Evolutionary conservation across 148 eudicot genomes (phyloP).

Genomic region (Polygonum aviculare): DNA sequence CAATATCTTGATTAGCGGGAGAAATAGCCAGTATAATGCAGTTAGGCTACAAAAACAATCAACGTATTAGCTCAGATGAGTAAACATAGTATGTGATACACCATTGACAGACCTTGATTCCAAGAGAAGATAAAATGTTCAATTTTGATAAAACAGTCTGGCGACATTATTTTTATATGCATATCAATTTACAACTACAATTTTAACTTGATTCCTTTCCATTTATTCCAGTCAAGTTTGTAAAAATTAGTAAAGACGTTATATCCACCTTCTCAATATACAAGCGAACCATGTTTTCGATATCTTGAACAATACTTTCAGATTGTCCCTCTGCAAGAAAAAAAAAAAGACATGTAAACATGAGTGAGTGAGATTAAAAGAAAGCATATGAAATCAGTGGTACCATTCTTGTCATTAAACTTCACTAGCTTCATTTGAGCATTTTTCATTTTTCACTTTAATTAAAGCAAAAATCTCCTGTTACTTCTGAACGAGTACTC

Average conservation of each 20-base stretch:
- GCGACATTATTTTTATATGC: neutral
- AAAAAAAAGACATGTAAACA: neutral
- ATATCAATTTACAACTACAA: neutral
- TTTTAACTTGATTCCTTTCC: conserved; percentile 7
- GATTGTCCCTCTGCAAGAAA: conserved; percentile 78
- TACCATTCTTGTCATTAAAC: neutral
- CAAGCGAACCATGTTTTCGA: conserved; percentile 96
- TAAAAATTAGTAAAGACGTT: conserved; percentile 2
- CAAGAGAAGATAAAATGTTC: neutral
- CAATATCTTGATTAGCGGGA: conserved; percentile 99
- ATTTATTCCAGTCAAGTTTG: neutral
- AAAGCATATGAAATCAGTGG: neutral
- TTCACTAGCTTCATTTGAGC: neutral
- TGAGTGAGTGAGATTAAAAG: neutral
- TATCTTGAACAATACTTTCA: conserved; percentile 82
- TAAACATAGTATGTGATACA: neutral
- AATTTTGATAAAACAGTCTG: neutral
- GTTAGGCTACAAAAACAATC: conserved; percentile 59
- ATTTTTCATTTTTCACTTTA: neutral
- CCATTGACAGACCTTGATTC: neutral
- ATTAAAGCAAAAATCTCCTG: neutral
- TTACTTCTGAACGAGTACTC: neutral
- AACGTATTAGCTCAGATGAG: conserved; percentile 5
- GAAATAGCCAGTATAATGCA: conserved; percentile 97
- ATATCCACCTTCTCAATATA: conserved; percentile 87